Percentiles rank a stretch among this genome's conserved stretches.
These are phyloP conservation scores for Trichoderma erinaceum DNA, from an alignment of 495 filamentous ascomycete species.

Conservation along the genomic window DNA sequence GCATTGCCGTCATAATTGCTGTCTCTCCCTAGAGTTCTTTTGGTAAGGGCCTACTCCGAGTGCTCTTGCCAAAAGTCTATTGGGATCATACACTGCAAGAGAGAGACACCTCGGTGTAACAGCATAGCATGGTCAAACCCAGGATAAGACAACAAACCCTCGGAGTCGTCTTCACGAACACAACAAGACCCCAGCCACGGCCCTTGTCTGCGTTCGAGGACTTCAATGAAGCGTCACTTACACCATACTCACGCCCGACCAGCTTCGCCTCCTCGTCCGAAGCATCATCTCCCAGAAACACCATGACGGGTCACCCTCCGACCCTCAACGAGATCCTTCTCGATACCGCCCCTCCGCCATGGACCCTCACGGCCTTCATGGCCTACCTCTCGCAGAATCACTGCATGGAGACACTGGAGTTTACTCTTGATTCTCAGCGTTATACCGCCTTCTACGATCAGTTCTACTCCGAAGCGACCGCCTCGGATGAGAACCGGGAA, in stretches of 20 bases:
- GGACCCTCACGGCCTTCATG: constrained; percentile 91
- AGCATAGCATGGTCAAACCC: not conserved
- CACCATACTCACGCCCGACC: constrained; percentile 27
- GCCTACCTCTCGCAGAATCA: constrained; percentile 97
- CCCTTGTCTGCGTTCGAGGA: constrained; percentile 16
- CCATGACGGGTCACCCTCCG: constrained; percentile 54
- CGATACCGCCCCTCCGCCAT: constrained; percentile 81
- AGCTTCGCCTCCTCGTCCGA: constrained; percentile 38
- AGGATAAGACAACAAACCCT: not conserved
- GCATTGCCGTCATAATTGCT: not conserved
- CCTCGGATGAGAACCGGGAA: constrained; percentile 47
- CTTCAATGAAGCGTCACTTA: constrained; percentile 12
- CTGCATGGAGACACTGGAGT: constrained; percentile 94
- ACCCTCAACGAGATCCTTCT: constrained; percentile 82
- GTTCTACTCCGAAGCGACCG: not conserved
- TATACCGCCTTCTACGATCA: constrained; percentile 53
- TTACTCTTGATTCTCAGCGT: constrained; percentile 91
- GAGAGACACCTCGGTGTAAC: not conserved
- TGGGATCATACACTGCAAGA: constrained; percentile 2
- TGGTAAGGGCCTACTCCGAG: not conserved
- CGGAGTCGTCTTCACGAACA: not conserved
- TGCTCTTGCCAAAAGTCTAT: constrained; percentile 3
- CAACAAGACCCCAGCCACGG: not conserved
- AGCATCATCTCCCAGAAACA: constrained; percentile 20
- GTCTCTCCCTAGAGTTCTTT: not conserved